Conservation (phyloP, 345 rosid genomes). For the Sisymbrium altissimum region DNA sequence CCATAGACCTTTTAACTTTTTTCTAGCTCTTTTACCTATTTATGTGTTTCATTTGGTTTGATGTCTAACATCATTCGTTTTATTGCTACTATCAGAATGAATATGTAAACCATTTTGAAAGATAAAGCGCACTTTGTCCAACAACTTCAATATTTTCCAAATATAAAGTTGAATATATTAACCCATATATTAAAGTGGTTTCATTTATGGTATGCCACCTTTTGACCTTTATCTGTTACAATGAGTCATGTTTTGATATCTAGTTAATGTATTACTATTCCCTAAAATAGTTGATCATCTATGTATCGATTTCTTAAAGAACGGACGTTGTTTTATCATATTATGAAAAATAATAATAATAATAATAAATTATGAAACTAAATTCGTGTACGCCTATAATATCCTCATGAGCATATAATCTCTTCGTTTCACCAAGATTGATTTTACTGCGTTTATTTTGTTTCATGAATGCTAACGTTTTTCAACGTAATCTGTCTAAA, state of each 20-base stretch:
- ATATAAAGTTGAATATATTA: background rate
- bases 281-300: background rate
- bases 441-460: background rate
- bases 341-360: too few species aligned
- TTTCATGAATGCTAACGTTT: background rate
- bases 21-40: background rate
- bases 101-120: background rate
- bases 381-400: background rate
- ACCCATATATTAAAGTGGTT: background rate
- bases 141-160: background rate
- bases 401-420: background rate
- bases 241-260: background rate
- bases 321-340: background rate
- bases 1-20: background rate
- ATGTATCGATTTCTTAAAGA: background rate
- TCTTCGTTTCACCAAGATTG: background rate
- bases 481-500: background rate
- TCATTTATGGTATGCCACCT: constrained; percentile 16
- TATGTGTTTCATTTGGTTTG: background rate
- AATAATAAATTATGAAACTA: too few species aligned
- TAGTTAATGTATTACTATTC: background rate
- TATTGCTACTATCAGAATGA: background rate
- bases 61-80: background rate
- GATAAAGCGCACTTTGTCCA: background rate
- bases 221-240: constrained; percentile 20